These are phyloP conservation scores for Aspergillus avenaceus DNA, from an alignment of 495 filamentous ascomycete genomes.

Conservation along the genomic window DNA sequence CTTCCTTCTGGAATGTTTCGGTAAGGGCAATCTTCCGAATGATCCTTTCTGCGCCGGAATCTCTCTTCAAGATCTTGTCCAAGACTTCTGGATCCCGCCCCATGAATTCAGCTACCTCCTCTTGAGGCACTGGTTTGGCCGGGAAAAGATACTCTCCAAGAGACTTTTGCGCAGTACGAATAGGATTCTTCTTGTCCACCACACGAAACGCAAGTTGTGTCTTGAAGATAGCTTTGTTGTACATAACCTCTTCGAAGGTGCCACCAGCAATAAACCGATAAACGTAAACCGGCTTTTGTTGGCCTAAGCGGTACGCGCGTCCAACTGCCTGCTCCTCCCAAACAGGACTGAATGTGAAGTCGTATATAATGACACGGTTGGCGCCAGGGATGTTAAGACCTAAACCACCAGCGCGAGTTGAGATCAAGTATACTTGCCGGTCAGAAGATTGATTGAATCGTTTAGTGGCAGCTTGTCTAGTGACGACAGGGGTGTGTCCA, in stretches of 20 bases:
- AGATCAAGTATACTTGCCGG: slow-evolving; percentile 67
- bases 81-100: slow-evolving; percentile 67
- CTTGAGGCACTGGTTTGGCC: slow-evolving; percentile 47
- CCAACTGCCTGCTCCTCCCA: slow-evolving; percentile 88
- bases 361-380: slow-evolving; percentile 85
- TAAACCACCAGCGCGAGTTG: slow-evolving; percentile 74
- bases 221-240: slow-evolving; percentile 75
- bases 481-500: slow-evolving; percentile 49
- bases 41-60: slow-evolving; percentile 18
- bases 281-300: slow-evolving; percentile 77
- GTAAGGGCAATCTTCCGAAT: slow-evolving; percentile 53
- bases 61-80: slow-evolving; percentile 56
- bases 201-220: slow-evolving; percentile 71
- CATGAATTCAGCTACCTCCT: slow-evolving; percentile 47
- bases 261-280: slow-evolving; percentile 81
- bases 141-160: slow-evolving; percentile 51
- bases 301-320: slow-evolving; percentile 81
- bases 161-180: slow-evolving; percentile 49
- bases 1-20: slow-evolving; percentile 55
- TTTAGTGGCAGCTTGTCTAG: slow-evolving; percentile 58
- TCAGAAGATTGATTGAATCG: slow-evolving; percentile 55
- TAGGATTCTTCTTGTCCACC: slow-evolving; percentile 76
- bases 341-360: slow-evolving; percentile 75
- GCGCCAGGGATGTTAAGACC: slow-evolving; percentile 82
- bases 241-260: slow-evolving; percentile 69